Evolutionary conservation across 371 early-diverging fungal species (phyloP), one percentile per base, ranked within the genome.

Genomic region (Mucor sp.): DNA sequence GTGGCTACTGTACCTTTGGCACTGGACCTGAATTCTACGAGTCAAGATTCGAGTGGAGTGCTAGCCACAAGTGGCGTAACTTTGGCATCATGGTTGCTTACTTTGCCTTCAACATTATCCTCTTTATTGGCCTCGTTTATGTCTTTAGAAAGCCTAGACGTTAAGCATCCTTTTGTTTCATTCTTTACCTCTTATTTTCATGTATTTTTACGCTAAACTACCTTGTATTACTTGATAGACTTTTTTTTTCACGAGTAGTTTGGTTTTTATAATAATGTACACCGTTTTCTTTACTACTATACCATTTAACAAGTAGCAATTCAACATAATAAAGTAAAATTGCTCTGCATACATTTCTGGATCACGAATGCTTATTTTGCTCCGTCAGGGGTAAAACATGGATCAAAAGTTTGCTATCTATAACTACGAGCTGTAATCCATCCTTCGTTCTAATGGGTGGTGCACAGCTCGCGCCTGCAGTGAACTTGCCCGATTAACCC

Each of bases 21-120:
- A 69, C 70, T 19, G 93, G 91, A 19, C 82, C 89, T 50, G 87
- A 90, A 58, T 91, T 82, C 63, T 87, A 80, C 60, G 58, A 63
- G 0, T 35, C 37, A 27, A 33, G 56, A 8, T 75, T 92, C 27
- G 83, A 79, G 25, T 92, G 93, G 92, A 69, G 69, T 60, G 89
- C 82, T 65, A 70, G 9, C 5, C 80, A 92, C 69, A 86, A 90
- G 59, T 93, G 91, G 90, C 85, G 92, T 68, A 88, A 93, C 77
- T 80, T 89, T 70, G 88, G 88, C 28, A 85, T 93, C 53, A 56
- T 94, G 14, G 69, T 83, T 17, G 85, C 78, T 0, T 91, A 83
- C 79, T 70, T 75, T 35, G 65, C 69, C 14, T 87, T 87, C 70
- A 91, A 91, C 65, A 58, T 86, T 17, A 15, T 72, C 33, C 82